A percentile compares a stretch with the other conserved stretches of the same genome.
phyloP scores from a whole-genome alignment of 2,329 filamentous ascomycete genomes.

The Allantophomopsis lycopodina region DNA sequence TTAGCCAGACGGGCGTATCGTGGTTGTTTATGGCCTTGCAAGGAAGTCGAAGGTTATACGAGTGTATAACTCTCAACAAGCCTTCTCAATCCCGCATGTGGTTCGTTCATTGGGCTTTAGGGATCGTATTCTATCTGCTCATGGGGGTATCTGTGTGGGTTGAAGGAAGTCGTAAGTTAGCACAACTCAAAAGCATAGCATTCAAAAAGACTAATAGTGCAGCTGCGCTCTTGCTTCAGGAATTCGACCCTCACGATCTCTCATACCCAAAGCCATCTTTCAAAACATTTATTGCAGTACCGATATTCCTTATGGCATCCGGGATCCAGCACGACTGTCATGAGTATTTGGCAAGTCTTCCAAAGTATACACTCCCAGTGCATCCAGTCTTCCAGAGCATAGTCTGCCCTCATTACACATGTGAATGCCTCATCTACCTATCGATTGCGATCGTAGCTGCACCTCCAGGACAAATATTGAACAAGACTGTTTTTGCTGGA shows the following conservation, averaged over 20 bases:
- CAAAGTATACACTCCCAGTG: slow-evolving; percentile 72
- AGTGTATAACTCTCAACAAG: slow-evolving; percentile 52
- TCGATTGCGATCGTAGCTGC: slow-evolving; percentile 64
- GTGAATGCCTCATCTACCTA: slow-evolving; percentile 74
- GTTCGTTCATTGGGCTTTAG: slow-evolving; percentile 70
- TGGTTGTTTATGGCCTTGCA: slow-evolving; percentile 69
- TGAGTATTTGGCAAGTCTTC: slow-evolving; percentile 51
- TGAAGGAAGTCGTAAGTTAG: slow-evolving; percentile 56
- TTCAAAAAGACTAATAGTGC: slow-evolving; percentile 1
- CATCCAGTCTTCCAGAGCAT: slow-evolving; percentile 58
- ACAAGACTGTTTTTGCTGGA: slow-evolving; percentile 59
- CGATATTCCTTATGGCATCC: slow-evolving; percentile 57
- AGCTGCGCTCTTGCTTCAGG: slow-evolving; percentile 8
- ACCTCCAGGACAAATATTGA: slow-evolving; percentile 49
- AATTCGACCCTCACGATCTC: slow-evolving; percentile 2
- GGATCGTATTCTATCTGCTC: slow-evolving; percentile 61
- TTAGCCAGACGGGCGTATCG: slow-evolving; percentile 47
- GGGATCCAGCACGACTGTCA: slow-evolving; percentile 65
- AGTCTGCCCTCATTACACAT: slow-evolving; percentile 83
- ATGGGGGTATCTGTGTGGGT: slow-evolving; percentile 73
- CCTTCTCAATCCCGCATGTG: slow-evolving; percentile 65
- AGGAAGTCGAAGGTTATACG: slow-evolving; percentile 60
- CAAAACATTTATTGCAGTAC: slow-evolving; percentile 40
- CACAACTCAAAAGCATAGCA: slow-evolving; percentile 1
- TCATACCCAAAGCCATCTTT: slow-evolving; percentile 18